Base-by-base conservation (phyloP, 2,329 filamentous ascomycete genomes). In the Penicillium sp. region DNA sequence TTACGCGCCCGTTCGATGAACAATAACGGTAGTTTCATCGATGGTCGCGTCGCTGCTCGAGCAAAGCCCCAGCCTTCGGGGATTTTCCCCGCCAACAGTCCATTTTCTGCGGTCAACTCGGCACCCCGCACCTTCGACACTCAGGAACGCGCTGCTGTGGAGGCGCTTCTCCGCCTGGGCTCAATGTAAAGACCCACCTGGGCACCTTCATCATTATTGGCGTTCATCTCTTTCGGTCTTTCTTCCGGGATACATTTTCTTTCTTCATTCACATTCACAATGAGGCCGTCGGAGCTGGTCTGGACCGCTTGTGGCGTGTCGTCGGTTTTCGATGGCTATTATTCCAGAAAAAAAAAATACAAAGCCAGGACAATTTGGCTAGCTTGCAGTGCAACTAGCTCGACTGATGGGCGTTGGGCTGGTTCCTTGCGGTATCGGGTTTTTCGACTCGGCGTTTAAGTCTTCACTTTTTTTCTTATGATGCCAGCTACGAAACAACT, bases 1-100 rank as follows among this genome's bases (percentile, higher is more conserved):
- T 82, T 97, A 63, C 86, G 92, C 75, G 86, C 80, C 73, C 83
- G 75, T 76, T 85, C 73, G 68, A 77, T 76, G 64, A 79, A 71
- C 73, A 79, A 69, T 53, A 71, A 70, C 32, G 75, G 76, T 48
- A 74, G 73, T 51, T 70, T 75, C 48, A 67, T 60, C 67, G 67
- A 73, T 34, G 50, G 59, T 46, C 47, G 42, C 5, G 38, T 49
- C n/a, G 59, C 62, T 14, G 61, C 58, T 26, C 57, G 58, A 16
- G 55, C 62, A 23, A 61, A 65, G 47, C 50, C 62, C 49, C 57
- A 61, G 26, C 62, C 60, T 46, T 36, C 55, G 41, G 60, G 53
- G 10, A 32, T 61, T 47, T 61, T 64, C 36, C 55, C 57, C 16
- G 42, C 66, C n/a, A 67, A 67, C 32, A 70, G 73, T 49, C 70